phyloP scores from a whole-genome alignment of 2,329 filamentous ascomycete genomes.

The Conoideocrella luteorostrata region DNA sequence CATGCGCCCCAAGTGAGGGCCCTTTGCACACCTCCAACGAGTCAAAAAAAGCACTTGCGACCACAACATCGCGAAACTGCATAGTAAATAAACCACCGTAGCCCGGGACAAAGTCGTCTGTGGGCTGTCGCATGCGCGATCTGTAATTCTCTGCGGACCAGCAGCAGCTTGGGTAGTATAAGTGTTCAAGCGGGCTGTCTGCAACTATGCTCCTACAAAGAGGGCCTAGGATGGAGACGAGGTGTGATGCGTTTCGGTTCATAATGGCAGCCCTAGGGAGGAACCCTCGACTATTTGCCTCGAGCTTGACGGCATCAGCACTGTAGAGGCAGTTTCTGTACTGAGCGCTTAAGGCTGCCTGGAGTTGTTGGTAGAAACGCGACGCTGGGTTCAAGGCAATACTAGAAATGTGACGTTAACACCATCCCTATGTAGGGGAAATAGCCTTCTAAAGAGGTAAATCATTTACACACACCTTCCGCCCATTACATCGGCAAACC shows the following conservation, averaged over 20 bases:
- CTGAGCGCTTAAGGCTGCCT: conserved; percentile 12
- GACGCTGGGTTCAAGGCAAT: conserved; percentile 34
- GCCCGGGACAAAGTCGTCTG: conserved; percentile 37
- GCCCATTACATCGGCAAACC: conserved; percentile 43
- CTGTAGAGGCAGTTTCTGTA: conserved; percentile 32
- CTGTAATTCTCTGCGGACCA: conserved; percentile 20
- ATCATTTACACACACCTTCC: conserved; percentile 17
- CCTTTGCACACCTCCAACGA: conserved; percentile 35
- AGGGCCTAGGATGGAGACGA: conserved; percentile 24
- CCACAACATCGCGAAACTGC: conserved; percentile 31
- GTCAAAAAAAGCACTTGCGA: conserved; percentile 37
- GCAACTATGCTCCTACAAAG: conserved; percentile 15
- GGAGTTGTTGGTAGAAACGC: conserved; percentile 25
- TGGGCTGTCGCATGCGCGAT: conserved; percentile 25
- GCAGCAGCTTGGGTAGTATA: conserved; percentile 33
- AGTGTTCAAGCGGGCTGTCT: conserved; percentile 20
- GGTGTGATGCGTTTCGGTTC: conserved; percentile 29
- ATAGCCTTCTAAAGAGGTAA: background rate
- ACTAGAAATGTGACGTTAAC: conserved; percentile 13
- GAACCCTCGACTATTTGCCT: conserved; percentile 32
- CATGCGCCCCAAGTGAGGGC: conserved; percentile 40
- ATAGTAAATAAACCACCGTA: conserved; percentile 43
- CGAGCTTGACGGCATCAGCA: conserved; percentile 32
- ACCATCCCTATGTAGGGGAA: background rate
- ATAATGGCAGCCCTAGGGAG: conserved; percentile 23